Evolutionary conservation across 495 filamentous ascomycete species (phyloP).

Genomic region (Penicillium psychrofluorescens): DNA sequence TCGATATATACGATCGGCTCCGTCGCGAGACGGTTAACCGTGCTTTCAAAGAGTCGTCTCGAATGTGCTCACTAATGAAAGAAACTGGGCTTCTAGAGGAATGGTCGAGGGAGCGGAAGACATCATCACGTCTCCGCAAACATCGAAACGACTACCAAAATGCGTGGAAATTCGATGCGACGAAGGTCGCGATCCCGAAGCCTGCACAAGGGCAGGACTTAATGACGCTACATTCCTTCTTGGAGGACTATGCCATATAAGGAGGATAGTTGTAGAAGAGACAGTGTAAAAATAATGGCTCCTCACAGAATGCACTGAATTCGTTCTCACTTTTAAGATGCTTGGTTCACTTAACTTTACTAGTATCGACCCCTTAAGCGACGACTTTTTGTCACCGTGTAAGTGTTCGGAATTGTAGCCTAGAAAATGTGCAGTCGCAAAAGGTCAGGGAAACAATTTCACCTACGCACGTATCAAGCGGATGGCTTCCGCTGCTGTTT

Average conservation of each 20-base stretch:
- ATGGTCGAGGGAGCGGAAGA: conserved; percentile 30
- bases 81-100: conserved; percentile 34
- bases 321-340: no score
- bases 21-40: conserved; percentile 41
- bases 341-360: no score
- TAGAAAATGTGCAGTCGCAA: no score
- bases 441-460: no score
- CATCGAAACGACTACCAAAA: conserved; percentile 20
- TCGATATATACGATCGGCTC: conserved; percentile 45
- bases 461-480: no score
- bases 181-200: conserved; percentile 18
- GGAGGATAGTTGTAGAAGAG: no score
- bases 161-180: conserved; percentile 37
- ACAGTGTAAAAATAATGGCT: no score
- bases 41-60: conserved; percentile 43
- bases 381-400: no score
- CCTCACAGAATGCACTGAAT: no score
- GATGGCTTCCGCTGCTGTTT: no score
- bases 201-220: conserved; percentile 16
- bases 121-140: conserved; percentile 24
- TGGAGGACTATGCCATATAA: conserved; percentile 7
- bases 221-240: conserved; percentile 15
- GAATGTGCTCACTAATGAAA: conserved; percentile 34
- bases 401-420: no score
- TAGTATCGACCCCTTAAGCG: no score